These are phyloP conservation scores for Haplosporangium sp. DNA, from an alignment of 371 early-diverging fungal genomes.

Conservation along the genomic window DNA sequence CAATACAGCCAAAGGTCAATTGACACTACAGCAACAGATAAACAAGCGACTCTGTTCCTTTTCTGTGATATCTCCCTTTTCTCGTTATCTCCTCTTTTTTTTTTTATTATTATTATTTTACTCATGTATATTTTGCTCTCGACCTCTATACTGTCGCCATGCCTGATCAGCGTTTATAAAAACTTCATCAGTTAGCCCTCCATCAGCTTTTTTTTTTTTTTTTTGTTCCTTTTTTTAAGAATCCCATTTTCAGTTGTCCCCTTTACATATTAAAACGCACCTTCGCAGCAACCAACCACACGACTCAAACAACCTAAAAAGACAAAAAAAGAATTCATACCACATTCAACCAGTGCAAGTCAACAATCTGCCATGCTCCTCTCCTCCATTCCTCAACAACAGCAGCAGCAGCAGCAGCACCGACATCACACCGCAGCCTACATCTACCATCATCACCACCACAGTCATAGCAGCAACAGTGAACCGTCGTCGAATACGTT, in stretches of 20 bases:
- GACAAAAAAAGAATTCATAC: neutral
- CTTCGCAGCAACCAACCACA: too few relatives aligned
- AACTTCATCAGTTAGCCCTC: neutral
- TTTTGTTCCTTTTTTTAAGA: neutral
- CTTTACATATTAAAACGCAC: neutral
- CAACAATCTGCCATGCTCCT: conserved; percentile 35
- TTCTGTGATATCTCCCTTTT: neutral
- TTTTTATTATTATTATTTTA: neutral
- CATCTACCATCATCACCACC: conserved; percentile 38
- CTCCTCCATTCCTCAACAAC: conserved; percentile 38
- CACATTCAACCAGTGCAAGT: conserved; percentile 8
- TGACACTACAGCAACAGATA: neutral
- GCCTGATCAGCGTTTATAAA: conserved; percentile 3
- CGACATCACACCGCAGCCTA: conserved; percentile 27
- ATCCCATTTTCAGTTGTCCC: neutral
- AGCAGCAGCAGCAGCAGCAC: conserved; percentile 47
- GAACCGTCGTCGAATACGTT: conserved; percentile 20
- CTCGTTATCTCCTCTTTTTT: neutral
- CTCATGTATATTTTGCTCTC: neutral
- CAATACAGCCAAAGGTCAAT: neutral
- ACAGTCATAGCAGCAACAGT: conserved; percentile 18
- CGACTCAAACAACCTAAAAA: neutral
- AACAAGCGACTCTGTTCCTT: neutral
- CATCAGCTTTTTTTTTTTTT: conserved; percentile 1
- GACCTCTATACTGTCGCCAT: neutral